Base-by-base conservation (phyloP, 1,284 basidiomycete species). In the Sporisorium graminicola region DNA sequence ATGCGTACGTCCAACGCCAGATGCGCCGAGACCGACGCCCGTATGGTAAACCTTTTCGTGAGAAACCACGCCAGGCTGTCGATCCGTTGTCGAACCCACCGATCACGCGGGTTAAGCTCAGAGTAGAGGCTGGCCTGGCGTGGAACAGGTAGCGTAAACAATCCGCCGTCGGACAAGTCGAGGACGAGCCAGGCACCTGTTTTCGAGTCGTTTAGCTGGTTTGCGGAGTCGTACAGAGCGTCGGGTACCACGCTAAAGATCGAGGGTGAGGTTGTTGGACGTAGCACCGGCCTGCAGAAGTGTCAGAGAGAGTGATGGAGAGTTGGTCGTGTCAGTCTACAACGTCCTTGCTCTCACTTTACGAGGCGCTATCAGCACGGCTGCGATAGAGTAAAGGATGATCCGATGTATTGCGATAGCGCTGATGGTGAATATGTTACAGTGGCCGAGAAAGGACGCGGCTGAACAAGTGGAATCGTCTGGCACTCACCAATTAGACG, bases 401-500 rank as follows among this genome's bases (percentile, higher is more conserved):
- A n/a, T n/a, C n/a, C 27, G 22, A 51, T 52, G 31, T 24, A 57
- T 57, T 55, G 18, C 60, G 9, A 14, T n/a, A 35, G 50, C 18
- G 27, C 33, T 31, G 26, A 22, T 12, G 10, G 35, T 51, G 37
- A 7, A 18, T 13, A 43, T 33, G 2, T 3, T 46, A 49, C 46
- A 50, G 20, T 20, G 31, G 10, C 20, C 12, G 10, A 35, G 13
- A 35, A 14, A 35, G 8, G 35, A 13, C 14, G 35, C 35, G 14
- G 35, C 35, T 14, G 35, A 35, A 35, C 8, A 40, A 37, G 35
- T 13, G 13, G 12, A 13, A 47, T 51, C 16, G 18, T 3, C 0
- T n/a, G 5, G 4, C 20, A 69, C 75, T 77, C 50, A 75, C 78
- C 78, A 79, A 49, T 53, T 60, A 2, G 51, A 37, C 18, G 62